phyloP scores from a whole-genome alignment of 2,329 filamentous ascomycete species.

The Stagonosporopsis chrysanthemi region DNA sequence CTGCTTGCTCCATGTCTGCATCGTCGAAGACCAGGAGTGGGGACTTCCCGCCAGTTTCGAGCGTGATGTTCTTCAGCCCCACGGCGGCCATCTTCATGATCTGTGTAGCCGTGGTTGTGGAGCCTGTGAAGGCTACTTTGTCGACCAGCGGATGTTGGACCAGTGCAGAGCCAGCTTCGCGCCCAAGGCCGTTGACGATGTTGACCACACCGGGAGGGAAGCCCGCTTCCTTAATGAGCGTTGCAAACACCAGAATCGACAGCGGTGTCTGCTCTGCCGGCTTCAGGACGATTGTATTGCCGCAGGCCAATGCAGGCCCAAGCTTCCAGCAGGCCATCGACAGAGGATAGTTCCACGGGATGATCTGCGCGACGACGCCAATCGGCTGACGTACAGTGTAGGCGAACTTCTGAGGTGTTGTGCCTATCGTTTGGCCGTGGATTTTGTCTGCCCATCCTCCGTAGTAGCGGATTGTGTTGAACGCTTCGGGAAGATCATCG shows the following conservation, averaged over 20 bases:
- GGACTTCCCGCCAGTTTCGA: conserved; percentile 56
- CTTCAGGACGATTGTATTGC: conserved; percentile 63
- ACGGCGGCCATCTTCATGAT: conserved; percentile 57
- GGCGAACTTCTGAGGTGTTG: conserved; percentile 70
- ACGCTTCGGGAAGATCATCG: conserved; percentile 67
- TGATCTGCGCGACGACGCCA: conserved; percentile 49
- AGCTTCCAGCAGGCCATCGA: conserved; percentile 60
- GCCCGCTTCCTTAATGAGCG: conserved; percentile 46
- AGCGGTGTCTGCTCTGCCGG: conserved; percentile 64
- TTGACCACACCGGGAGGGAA: conserved; percentile 54
- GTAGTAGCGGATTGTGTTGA: conserved; percentile 71
- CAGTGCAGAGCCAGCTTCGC: conserved; percentile 66
- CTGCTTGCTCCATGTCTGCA: conserved; percentile 53
- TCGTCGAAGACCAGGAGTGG: conserved; percentile 56
- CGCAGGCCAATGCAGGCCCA: conserved; percentile 62
- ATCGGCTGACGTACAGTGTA: conserved; percentile 75
- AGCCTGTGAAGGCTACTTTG: conserved; percentile 80
- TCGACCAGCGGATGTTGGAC: conserved; percentile 71
- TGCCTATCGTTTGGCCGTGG: conserved; percentile 74
- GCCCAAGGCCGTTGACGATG: conserved; percentile 63
- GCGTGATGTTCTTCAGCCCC: conserved; percentile 53
- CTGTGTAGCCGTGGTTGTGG: conserved; percentile 70
- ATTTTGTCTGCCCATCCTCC: conserved; percentile 80
- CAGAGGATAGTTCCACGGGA: conserved; percentile 53
- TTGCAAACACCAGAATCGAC: conserved; percentile 13